Evolutionary conservation across 306 rosid genomes (phyloP).

Genomic region (Quercus aquifolioides): DNA sequence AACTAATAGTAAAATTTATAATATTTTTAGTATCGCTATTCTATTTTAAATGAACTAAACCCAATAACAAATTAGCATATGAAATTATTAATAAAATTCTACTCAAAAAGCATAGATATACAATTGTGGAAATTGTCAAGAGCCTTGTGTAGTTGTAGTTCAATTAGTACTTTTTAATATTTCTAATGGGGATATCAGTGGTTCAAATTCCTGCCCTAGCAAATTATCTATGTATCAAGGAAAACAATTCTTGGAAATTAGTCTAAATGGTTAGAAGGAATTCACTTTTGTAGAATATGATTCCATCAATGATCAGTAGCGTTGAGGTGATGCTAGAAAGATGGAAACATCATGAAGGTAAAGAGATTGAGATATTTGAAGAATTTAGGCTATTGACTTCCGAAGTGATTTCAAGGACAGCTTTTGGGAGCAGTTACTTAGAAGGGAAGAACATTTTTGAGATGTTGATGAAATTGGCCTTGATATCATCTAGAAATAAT

Average conservation of each 20-base stretch:
- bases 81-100: too few species aligned
- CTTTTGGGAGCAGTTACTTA: constrained; percentile 28
- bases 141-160: too few species aligned
- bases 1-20: too few species aligned
- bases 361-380: constrained; percentile 27
- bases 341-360: constrained; percentile 19
- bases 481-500: not conserved
- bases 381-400: constrained; percentile 26
- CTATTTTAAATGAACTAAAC: too few species aligned
- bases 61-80: not conserved
- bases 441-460: constrained; percentile 27
- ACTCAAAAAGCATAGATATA: too few species aligned
- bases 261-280: not conserved
- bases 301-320: constrained; percentile 14
- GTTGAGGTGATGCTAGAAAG: constrained; percentile 20
- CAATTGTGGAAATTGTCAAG: not conserved
- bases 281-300: not conserved
- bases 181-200: too few species aligned
- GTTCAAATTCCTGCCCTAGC: too few species aligned
- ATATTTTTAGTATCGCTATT: too few species aligned
- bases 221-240: too few species aligned
- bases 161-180: too few species aligned
- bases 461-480: not conserved
- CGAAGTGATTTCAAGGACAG: constrained; percentile 25
- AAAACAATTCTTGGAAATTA: too few species aligned